Evolutionary conservation across 1,139 yeast genomes (phyloP).

Genomic region (Blastobotrys elegans): DNA sequence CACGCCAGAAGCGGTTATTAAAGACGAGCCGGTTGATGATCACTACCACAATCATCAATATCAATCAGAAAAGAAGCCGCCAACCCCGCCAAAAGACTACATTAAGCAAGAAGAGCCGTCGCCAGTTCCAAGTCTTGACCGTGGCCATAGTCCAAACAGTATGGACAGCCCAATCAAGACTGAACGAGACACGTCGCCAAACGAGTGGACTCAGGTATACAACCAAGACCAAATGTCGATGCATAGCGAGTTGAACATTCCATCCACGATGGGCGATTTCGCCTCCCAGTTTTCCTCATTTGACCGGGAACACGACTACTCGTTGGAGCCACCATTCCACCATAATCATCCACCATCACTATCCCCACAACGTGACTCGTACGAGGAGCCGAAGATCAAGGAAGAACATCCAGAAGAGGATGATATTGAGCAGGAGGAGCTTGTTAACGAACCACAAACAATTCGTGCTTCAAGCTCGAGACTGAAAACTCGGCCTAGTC

Average conservation of each 20-base stretch:
- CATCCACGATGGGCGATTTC: slow-evolving; percentile 18
- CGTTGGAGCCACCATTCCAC: slow-evolving; percentile 19
- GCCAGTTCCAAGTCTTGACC: slow-evolving; percentile 23
- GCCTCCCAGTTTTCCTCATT: slow-evolving; percentile 20
- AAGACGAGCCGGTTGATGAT: slow-evolving; percentile 10
- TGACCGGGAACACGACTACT: slow-evolving; percentile 12
- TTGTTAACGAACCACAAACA: slow-evolving; percentile 18
- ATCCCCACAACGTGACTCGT: slow-evolving; percentile 15
- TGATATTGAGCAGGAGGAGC: slow-evolving; percentile 18
- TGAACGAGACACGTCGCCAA: slow-evolving; percentile 9
- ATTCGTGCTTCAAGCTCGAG: slow-evolving; percentile 27
- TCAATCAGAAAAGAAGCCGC: not conserved
- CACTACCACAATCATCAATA: not conserved
- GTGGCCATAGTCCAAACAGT: slow-evolving; percentile 17
- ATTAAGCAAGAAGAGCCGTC: slow-evolving; percentile 14
- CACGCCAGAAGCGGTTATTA: slow-evolving; percentile 1
- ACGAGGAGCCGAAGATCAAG: slow-evolving; percentile 10
- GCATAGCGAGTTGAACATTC: slow-evolving; percentile 5
- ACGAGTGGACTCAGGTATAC: not conserved
- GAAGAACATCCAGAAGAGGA: slow-evolving; percentile 16
- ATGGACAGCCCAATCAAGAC: slow-evolving; percentile 15
- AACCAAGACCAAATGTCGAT: slow-evolving; percentile 3
- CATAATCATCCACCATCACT: not conserved
- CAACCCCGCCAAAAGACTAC: not conserved
- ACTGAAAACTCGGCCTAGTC: slow-evolving; percentile 33